Conservation (phyloP, 2,329 filamentous ascomycete genomes). For the Penicillium sp. region DNA sequence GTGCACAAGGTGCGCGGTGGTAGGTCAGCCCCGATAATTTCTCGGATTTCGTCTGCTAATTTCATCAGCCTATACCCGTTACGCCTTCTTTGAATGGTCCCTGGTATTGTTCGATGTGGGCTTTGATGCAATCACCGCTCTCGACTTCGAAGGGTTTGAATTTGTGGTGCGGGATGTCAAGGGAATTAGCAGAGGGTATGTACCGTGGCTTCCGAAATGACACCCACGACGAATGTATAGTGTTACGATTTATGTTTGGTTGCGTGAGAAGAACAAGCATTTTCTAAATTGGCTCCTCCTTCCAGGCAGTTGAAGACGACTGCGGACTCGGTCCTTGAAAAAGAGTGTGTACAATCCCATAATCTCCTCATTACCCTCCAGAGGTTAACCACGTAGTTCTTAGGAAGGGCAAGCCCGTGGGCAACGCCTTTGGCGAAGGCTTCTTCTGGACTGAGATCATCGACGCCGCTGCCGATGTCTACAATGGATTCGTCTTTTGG, state of each 20-base stretch:
- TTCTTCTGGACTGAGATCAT: conserved; percentile 72
- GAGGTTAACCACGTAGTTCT: conserved; percentile 27
- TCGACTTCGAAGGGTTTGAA: conserved; percentile 88
- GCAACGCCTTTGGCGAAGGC: conserved; percentile 62
- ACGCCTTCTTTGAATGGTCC: conserved; percentile 97
- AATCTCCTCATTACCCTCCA: conserved; percentile 15
- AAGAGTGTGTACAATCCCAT: conserved; percentile 59
- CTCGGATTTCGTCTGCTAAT: neutral
- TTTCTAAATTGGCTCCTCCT: conserved; percentile 31
- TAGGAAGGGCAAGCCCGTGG: conserved; percentile 72
- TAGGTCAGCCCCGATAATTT: conserved; percentile 46
- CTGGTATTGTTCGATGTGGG: conserved; percentile 91
- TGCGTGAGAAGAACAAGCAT: conserved; percentile 25
- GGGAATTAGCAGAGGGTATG: conserved; percentile 95
- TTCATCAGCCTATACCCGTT: conserved; percentile 82
- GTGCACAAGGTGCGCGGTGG: conserved; percentile 90
- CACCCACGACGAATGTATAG: conserved; percentile 50
- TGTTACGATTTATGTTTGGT: conserved; percentile 41
- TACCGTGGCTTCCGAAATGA: conserved; percentile 91
- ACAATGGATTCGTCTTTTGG: conserved; percentile 97
- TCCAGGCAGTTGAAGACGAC: conserved; percentile 49
- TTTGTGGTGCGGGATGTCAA: conserved; percentile 83
- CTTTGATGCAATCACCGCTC: conserved; percentile 89
- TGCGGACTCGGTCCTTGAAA: conserved; percentile 56
- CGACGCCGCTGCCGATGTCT: conserved; percentile 81